Conservation (phyloP, 106 monocot species). For the Apostasia ramifera region DNA sequence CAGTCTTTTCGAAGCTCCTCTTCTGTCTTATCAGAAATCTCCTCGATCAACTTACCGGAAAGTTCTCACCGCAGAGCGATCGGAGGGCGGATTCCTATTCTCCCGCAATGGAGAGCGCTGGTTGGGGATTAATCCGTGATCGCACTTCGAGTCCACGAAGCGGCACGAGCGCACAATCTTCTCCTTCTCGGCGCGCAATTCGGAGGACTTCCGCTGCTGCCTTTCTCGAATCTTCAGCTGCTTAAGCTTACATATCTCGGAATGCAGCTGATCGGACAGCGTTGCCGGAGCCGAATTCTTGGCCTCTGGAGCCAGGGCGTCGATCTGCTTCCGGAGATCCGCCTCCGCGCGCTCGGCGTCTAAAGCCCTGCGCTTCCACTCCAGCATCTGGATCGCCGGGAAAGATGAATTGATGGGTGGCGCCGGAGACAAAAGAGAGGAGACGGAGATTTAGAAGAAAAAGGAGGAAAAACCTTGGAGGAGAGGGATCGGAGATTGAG, state of each 20-base stretch:
- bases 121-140: neutral
- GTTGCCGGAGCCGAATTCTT: neutral
- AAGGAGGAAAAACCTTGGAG: slow-evolving; percentile 25
- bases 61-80: neutral
- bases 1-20: too few species aligned
- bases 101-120: slow-evolving; percentile 34
- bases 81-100: slow-evolving; percentile 20
- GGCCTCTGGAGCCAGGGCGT: neutral
- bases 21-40: too few species aligned
- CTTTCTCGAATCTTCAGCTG: slow-evolving; percentile 9
- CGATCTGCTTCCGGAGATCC: slow-evolving; percentile 27
- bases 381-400: slow-evolving; percentile 30
- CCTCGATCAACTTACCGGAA: neutral
- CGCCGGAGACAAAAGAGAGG: neutral
- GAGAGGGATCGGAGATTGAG: slow-evolving; percentile 32
- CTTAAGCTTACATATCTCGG: slow-evolving; percentile 7
- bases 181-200: slow-evolving; percentile 28
- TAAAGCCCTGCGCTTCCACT: slow-evolving; percentile 53
- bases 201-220: neutral
- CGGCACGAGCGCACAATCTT: slow-evolving; percentile 36
- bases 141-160: slow-evolving; percentile 17
- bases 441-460: neutral
- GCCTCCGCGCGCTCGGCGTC: slow-evolving; percentile 28
- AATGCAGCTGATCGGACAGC: neutral
- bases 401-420: neutral